These are phyloP conservation scores for Cercophora sp. DNA, from an alignment of 495 filamentous ascomycete species.

Conservation along the genomic window DNA sequence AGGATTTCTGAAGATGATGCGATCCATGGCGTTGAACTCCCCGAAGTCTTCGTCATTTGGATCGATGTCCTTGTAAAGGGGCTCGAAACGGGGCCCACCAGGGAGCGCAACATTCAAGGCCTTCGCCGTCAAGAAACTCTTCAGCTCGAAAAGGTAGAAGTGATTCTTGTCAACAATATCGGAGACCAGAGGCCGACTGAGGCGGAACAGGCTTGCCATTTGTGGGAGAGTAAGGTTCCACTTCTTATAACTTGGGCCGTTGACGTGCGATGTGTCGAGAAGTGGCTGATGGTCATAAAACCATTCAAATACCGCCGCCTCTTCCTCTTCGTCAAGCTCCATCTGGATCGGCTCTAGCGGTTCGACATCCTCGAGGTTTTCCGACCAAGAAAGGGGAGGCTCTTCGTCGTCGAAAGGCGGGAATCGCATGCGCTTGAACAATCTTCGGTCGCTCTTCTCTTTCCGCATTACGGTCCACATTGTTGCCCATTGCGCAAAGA, in stretches of 20 bases:
- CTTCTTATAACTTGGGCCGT: constrained; percentile 91
- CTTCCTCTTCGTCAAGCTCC: constrained; percentile 96
- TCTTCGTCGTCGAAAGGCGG: constrained; percentile 99
- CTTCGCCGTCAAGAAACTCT: constrained; percentile 94
- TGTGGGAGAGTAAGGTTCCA: constrained; percentile 95
- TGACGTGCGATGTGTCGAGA: constrained; percentile 87
- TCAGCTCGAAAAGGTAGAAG: constrained; percentile 95
- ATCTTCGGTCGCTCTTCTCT: constrained; percentile 91
- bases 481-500: constrained; percentile 97
- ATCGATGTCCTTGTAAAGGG: constrained; percentile 97
- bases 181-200: constrained; percentile 86
- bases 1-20: constrained; percentile 96
- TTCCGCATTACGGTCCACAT: constrained; percentile 99
- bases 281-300: constrained; percentile 95
- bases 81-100: constrained; percentile 95
- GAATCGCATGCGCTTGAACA: constrained; percentile 99
- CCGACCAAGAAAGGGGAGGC: constrained; percentile 93
- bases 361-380: constrained; percentile 98
- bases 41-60: constrained; percentile 99
- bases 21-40: constrained; percentile 99
- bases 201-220: constrained; percentile 91
- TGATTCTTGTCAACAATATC: constrained; percentile 96
- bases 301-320: constrained; percentile 88
- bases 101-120: constrained; percentile 96
- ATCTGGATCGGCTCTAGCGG: constrained; percentile 97